Percentiles rank a stretch among this genome's conserved stretches.
These are phyloP conservation scores for Coemansia sp. DNA, from an alignment of 192 early-diverging fungal genomes.

Conservation along the genomic window DNA sequence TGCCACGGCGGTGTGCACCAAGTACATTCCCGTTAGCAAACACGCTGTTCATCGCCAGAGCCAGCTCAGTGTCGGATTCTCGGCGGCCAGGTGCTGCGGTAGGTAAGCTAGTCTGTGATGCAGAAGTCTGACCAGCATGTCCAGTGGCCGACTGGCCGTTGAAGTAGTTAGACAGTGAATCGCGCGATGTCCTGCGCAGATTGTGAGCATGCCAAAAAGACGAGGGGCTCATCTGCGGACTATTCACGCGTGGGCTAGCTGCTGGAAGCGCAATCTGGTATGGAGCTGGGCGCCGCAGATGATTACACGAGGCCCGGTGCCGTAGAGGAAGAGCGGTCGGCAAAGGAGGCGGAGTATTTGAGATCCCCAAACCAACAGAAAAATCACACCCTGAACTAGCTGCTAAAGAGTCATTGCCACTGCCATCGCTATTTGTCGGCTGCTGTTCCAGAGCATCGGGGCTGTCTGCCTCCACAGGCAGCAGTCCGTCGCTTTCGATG, in stretches of 20 bases:
- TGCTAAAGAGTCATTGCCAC: constrained; percentile 1
- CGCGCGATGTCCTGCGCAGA: constrained; percentile 42
- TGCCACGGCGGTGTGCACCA: constrained; percentile 34
- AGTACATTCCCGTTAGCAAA: constrained; percentile 48
- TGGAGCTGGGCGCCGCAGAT: constrained; percentile 48
- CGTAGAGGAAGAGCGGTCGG: constrained; percentile 35
- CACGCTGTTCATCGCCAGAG: constrained; percentile 52
- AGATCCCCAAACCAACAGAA: constrained; percentile 29
- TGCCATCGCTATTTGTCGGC: background rate
- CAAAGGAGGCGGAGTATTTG: constrained; percentile 25
- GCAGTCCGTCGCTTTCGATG: constrained; percentile 17
- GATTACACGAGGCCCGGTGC: constrained; percentile 43
- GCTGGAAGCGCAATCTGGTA: constrained; percentile 39
- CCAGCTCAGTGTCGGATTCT: constrained; percentile 54
- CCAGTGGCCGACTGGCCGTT: constrained; percentile 14
- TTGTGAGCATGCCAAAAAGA: constrained; percentile 39
- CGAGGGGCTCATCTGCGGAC: constrained; percentile 46
- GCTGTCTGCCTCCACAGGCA: background rate
- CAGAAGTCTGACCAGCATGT: background rate
- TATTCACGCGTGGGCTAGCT: constrained; percentile 35
- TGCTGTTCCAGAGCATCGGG: background rate
- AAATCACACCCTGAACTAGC: background rate
- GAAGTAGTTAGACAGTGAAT: constrained; percentile 23
- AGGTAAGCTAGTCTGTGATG: constrained; percentile 6
- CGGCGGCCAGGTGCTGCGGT: constrained; percentile 23